Evolutionary conservation across 257 asterid species (phyloP), one percentile per base, ranked within the genome.

Genomic region (Jasminum sambac): DNA sequence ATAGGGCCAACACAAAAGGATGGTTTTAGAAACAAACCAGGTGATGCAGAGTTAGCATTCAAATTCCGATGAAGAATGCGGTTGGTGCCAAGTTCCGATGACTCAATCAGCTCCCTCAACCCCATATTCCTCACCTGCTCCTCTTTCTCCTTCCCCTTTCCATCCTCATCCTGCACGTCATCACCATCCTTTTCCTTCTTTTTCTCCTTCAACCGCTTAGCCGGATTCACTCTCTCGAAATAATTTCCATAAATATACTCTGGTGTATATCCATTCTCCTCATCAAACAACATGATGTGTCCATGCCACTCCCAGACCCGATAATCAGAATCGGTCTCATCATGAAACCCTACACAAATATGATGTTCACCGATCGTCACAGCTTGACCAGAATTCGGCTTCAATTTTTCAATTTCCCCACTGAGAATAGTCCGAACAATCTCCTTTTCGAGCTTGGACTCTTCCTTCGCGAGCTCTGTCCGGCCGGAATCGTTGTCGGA

Each of bases 271-370:
- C 97, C 99, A 74, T 89, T 87, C 76, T 95, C 97, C 76, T 91
- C 99, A 76, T 92, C 97, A 72, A 95, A 91, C 79, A 92, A 65
- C 96, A 92, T 90, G 7, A 92, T 81, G 74, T 95, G 99, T 2
- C 99, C 99, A 24, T 95, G 99, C 99, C 99, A 95, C 79, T 95
- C 99, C 99, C 99, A 91, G 6, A 92, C 98, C 21, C 98, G 89
- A 67, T 91, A 92, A 79, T 87, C 95, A 6, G 97, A 88, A 42
- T 76, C 94, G 0, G 77, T 44, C 24, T 95, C 99, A 77, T 92
- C 92, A 25, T 91, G 97, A 81, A 88, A 91, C 59, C 98, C 98
- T 2, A 95, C 88, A 71, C 99, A 95, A 70, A 95, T 87, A 60
- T 90, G 99, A 69, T 95, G 99, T 76, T 88, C 98, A 12, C 97